phyloP scores from a whole-genome alignment of 805 yeast species.

The Ogataea kodamae region DNA sequence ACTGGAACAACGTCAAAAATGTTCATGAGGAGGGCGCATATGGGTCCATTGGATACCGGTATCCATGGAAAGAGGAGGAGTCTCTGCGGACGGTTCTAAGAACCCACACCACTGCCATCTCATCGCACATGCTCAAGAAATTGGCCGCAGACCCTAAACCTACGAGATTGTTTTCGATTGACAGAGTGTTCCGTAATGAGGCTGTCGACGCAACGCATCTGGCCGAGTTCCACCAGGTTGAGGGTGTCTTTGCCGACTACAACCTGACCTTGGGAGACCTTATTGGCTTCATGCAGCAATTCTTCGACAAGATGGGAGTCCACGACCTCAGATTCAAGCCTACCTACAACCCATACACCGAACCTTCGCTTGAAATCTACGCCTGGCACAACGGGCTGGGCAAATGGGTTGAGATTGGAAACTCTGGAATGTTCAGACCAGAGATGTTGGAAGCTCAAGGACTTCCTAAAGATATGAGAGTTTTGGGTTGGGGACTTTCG shows the following conservation, averaged over 20 bases:
- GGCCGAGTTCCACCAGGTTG: constrained; percentile 99
- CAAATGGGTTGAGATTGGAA: constrained; percentile 99
- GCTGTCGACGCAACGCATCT: constrained; percentile 99
- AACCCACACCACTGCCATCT: constrained; percentile 96
- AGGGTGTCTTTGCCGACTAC: constrained; percentile 97
- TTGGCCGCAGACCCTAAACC: constrained; percentile 89
- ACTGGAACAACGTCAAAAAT: constrained; percentile 70
- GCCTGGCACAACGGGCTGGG: constrained; percentile 93
- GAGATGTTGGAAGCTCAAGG: constrained; percentile 99
- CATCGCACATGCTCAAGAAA: constrained; percentile 80
- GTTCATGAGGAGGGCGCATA: constrained; percentile 89
- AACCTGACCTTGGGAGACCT: constrained; percentile 91
- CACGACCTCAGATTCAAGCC: constrained; percentile 94
- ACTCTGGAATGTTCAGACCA: constrained; percentile 99
- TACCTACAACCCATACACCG: constrained; percentile 98
- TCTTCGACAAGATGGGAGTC: constrained; percentile 97
- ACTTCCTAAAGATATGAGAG: constrained; percentile 88
- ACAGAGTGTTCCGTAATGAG: constrained; percentile 98
- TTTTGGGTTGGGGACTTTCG: constrained; percentile 95
- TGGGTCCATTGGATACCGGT: constrained; percentile 97
- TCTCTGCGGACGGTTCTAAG: constrained; percentile 88
- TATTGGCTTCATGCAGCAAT: constrained; percentile 97
- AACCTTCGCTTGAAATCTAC: constrained; percentile 96
- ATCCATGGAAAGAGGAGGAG: constrained; percentile 94
- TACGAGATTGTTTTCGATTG: constrained; percentile 88